A percentile compares a stretch with the other conserved stretches of the same genome.
These are phyloP conservation scores for Ziziphus jujuba DNA, from an alignment of 306 rosid species.

Conservation along the genomic window DNA sequence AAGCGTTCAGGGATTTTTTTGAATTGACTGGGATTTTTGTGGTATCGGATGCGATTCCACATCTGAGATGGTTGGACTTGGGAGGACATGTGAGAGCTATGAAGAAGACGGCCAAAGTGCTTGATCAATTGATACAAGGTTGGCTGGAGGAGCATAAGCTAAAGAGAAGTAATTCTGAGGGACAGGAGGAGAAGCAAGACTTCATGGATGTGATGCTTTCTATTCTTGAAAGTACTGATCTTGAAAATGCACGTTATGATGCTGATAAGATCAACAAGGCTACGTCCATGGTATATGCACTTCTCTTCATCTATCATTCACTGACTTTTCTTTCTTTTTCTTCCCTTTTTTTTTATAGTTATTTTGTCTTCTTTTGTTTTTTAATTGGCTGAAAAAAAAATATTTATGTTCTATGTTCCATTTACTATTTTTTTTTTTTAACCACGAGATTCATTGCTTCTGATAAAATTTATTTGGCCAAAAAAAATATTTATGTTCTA, in stretches of 20 bases:
- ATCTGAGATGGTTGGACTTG: constrained; percentile 27
- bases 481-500: no score
- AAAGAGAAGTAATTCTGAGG: background rate
- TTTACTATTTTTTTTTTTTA: no score
- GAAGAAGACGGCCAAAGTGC: constrained; percentile 4
- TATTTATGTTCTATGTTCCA: no score
- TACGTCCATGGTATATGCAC: constrained; percentile 22
- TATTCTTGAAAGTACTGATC: background rate
- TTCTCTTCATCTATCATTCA: no score
- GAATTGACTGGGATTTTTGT: constrained; percentile 3
- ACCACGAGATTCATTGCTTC: no score
- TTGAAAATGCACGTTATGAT: background rate
- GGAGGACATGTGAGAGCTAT: constrained; percentile 14
- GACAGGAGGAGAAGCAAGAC: background rate
- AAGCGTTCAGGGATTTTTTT: background rate
- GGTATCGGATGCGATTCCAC: constrained; percentile 20
- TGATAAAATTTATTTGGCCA: no score
- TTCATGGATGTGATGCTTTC: constrained; percentile 29
- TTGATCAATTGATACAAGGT: background rate
- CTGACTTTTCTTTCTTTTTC: no score
- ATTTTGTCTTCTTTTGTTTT: no score
- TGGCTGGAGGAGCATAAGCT: constrained; percentile 27
- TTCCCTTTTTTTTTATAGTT: no score
- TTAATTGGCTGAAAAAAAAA: no score
- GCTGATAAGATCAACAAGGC: constrained; percentile 25